Percentiles rank a stretch among this genome's conserved stretches.
Conservation (phyloP, 2,329 filamentous ascomycete genomes). For the Colletotrichum zoysiae region DNA sequence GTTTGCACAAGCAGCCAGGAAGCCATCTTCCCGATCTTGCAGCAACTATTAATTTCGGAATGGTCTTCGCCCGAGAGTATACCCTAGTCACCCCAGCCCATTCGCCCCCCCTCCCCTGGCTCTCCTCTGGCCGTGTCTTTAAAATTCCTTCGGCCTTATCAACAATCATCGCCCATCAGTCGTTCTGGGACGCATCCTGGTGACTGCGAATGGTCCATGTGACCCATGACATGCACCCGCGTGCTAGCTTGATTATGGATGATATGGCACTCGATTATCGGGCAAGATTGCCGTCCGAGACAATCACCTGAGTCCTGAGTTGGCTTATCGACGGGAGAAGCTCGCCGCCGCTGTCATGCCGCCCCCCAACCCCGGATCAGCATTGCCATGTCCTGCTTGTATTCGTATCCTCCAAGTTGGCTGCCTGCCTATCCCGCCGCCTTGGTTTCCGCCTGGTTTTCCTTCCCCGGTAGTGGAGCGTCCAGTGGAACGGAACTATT, state of each 20-base stretch:
- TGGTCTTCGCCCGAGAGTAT: conserved; percentile 27
- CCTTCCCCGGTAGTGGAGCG: conserved; percentile 17
- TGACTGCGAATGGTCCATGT: background rate
- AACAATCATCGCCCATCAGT: background rate
- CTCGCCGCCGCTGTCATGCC: background rate
- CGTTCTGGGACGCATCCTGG: background rate
- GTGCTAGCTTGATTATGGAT: too few species aligned
- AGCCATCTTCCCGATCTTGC: conserved; percentile 27
- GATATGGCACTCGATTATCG: background rate
- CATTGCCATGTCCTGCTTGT: background rate
- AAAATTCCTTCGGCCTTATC: background rate
- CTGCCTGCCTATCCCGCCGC: background rate
- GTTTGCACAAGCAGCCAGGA: conserved; percentile 24
- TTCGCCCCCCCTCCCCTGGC: too few species aligned
- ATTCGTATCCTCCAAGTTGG: background rate
- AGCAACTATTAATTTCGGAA: conserved; percentile 42
- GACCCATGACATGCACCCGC: too few species aligned
- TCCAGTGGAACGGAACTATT: conserved; percentile 34
- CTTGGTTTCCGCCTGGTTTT: background rate
- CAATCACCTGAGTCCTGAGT: background rate
- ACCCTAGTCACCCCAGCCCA: conserved; percentile 6
- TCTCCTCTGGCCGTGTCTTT: background rate
- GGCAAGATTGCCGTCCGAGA: background rate
- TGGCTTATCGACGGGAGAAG: background rate
- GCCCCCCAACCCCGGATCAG: background rate